A percentile compares a stretch with the other conserved stretches of the same genome.
Evolutionary conservation across 73 alveolate species (phyloP).

Genomic region (Paramecium tetraurelia): DNA sequence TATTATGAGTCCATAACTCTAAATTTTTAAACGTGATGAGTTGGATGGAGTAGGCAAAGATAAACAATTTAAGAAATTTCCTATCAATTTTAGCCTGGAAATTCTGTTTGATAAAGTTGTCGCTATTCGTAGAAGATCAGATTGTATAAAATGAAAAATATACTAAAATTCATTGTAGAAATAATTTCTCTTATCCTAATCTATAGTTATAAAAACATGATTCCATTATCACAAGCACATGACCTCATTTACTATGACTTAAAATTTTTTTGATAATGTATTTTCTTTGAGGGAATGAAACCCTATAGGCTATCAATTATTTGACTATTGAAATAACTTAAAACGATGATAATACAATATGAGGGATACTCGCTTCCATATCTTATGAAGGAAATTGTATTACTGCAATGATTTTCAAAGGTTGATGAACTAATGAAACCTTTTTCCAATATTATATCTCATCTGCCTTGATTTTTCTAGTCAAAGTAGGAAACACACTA

Average conservation of each 20-base stretch:
- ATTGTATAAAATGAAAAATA: neutral
- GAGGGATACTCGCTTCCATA: too few species aligned
- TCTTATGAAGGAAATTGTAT: too few species aligned
- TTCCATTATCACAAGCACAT: neutral
- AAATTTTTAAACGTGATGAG: neutral
- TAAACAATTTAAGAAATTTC: slow-evolving; percentile 4
- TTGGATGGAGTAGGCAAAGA: neutral
- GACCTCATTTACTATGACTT: slow-evolving; percentile 6
- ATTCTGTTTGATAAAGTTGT: neutral
- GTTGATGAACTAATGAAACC: too few species aligned
- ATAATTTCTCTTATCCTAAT: slow-evolving; percentile 34
- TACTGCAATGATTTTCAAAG: too few species aligned
- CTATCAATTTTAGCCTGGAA: neutral
- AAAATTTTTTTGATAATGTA: neutral
- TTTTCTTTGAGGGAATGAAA: neutral
- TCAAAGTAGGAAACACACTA: too few species aligned
- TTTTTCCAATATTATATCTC: too few species aligned
- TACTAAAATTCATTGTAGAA: neutral
- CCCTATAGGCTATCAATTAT: neutral
- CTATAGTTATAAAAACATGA: neutral
- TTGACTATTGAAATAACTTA: too few species aligned
- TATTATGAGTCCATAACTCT: neutral
- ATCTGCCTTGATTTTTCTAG: too few species aligned
- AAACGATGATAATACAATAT: too few species aligned
- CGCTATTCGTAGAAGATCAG: neutral